Conservation (phyloP, 192 early-diverging fungal genomes). For the Dissophora ornata region DNA sequence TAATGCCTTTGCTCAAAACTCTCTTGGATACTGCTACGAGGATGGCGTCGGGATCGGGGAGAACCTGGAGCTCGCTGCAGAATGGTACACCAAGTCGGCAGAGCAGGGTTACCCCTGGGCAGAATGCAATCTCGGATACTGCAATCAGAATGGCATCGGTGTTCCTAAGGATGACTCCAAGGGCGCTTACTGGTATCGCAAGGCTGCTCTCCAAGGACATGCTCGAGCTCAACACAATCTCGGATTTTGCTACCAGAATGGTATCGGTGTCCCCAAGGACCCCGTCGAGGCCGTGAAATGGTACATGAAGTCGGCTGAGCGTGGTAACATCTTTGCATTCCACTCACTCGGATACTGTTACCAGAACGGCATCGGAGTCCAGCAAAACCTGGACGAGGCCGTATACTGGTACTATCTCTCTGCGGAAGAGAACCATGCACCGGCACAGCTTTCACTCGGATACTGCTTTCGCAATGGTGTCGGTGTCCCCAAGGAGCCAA, state of each 20-base stretch:
- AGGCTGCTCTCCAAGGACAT: slow-evolving; percentile 70
- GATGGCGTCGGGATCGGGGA: slow-evolving; percentile 80
- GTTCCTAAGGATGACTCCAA: slow-evolving; percentile 56
- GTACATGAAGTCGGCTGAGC: slow-evolving; percentile 60
- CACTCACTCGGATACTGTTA: slow-evolving; percentile 71
- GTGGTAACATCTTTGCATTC: slow-evolving; percentile 67
- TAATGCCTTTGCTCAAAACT: slow-evolving; percentile 87
- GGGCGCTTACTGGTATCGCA: slow-evolving; percentile 69
- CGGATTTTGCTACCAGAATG: slow-evolving; percentile 90
- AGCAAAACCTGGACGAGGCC: slow-evolving; percentile 61
- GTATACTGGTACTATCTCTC: slow-evolving; percentile 67
- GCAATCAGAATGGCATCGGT: slow-evolving; percentile 75
- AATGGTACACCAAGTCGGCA: slow-evolving; percentile 65
- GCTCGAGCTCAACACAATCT: slow-evolving; percentile 71
- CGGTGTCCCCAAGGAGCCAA: slow-evolving; percentile 67
- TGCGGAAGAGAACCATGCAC: slow-evolving; percentile 66
- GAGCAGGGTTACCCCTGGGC: slow-evolving; percentile 66
- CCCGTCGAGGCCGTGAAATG: slow-evolving; percentile 61
- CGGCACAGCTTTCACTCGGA: slow-evolving; percentile 67
- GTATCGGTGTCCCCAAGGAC: slow-evolving; percentile 76
- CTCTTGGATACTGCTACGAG: slow-evolving; percentile 88
- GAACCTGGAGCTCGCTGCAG: slow-evolving; percentile 61
- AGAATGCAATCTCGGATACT: slow-evolving; percentile 83
- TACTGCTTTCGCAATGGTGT: slow-evolving; percentile 72
- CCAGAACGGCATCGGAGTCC: slow-evolving; percentile 68